phyloP scores from a whole-genome alignment of 352 stramenopile genomes.

The Phytophthora pisi region DNA sequence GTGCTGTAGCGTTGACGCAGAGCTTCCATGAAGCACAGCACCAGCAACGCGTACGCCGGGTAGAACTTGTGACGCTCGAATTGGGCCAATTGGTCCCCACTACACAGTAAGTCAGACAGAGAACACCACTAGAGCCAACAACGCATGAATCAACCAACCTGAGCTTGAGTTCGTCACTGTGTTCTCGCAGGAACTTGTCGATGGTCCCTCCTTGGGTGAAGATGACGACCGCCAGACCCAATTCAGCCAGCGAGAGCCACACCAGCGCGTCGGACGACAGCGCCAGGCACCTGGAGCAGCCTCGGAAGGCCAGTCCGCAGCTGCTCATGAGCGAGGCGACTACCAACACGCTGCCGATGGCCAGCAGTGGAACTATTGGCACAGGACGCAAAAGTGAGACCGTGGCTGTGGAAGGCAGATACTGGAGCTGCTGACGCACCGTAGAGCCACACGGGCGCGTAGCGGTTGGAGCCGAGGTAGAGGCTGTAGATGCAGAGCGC shows the following conservation, averaged over 20 bases:
- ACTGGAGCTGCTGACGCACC: conserved; percentile 25
- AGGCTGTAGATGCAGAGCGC: conserved; percentile 65
- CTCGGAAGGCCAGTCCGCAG: conserved; percentile 58
- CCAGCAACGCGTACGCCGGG: conserved; percentile 71
- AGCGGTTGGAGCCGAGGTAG: conserved; percentile 73
- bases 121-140: conserved; percentile 20
- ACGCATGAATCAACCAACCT: conserved; percentile 34
- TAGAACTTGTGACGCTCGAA: conserved; percentile 79
- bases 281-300: conserved; percentile 54
- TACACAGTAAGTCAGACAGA: neutral
- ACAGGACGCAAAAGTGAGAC: conserved; percentile 2
- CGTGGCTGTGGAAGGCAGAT: neutral
- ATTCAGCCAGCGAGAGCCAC: conserved; percentile 68
- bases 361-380: conserved; percentile 52
- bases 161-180: conserved; percentile 70
- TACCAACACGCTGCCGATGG: conserved; percentile 57
- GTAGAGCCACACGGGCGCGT: conserved; percentile 73
- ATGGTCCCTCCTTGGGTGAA: conserved; percentile 72
- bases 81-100: conserved; percentile 47
- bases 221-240: conserved; percentile 77
- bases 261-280: conserved; percentile 64
- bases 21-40: conserved; percentile 73
- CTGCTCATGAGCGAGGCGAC: conserved; percentile 66
- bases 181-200: conserved; percentile 70
- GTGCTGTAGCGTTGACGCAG: conserved; percentile 80